Percentiles rank a stretch among this genome's conserved stretches.
phyloP scores from a whole-genome alignment of 2,329 filamentous ascomycete genomes.

The Ascochyta pisi region DNA sequence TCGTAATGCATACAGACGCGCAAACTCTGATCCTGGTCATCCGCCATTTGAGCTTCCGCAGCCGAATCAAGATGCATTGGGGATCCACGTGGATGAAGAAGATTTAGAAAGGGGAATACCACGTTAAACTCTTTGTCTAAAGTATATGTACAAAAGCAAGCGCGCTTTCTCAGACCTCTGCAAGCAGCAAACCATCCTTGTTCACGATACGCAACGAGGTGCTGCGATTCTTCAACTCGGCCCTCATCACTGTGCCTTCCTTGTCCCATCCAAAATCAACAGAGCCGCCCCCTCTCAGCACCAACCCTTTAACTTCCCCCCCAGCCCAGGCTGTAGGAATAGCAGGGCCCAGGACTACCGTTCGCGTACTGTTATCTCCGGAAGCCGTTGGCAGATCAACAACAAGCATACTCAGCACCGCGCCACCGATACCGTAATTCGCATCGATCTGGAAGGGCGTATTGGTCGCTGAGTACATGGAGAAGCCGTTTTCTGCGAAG shows the following conservation, averaged over 20 bases:
- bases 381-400: slow-evolving; percentile 54
- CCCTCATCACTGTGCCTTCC: slow-evolving; percentile 44
- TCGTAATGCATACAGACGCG: slow-evolving; percentile 21
- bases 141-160: background rate
- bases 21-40: slow-evolving; percentile 22
- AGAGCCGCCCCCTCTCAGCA: slow-evolving; percentile 53
- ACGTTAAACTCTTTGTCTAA: background rate
- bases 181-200: slow-evolving; percentile 13
- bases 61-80: slow-evolving; percentile 7
- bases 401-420: slow-evolving; percentile 60
- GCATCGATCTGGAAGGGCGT: slow-evolving; percentile 66
- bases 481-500: slow-evolving; percentile 59
- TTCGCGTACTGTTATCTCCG: slow-evolving; percentile 28
- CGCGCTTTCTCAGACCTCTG: background rate
- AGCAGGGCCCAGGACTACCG: slow-evolving; percentile 57
- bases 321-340: slow-evolving; percentile 55
- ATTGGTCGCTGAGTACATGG: slow-evolving; percentile 57
- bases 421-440: slow-evolving; percentile 65
- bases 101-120: slow-evolving; percentile 14
- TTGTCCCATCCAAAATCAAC: slow-evolving; percentile 56
- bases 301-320: slow-evolving; percentile 55
- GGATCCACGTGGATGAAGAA: slow-evolving; percentile 9
- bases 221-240: background rate
- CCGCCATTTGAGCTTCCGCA: slow-evolving; percentile 9
- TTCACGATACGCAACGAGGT: slow-evolving; percentile 20